These are phyloP conservation scores for Kluyveromyces aestuarii DNA, from an alignment of 805 yeast genomes.

Conservation along the genomic window DNA sequence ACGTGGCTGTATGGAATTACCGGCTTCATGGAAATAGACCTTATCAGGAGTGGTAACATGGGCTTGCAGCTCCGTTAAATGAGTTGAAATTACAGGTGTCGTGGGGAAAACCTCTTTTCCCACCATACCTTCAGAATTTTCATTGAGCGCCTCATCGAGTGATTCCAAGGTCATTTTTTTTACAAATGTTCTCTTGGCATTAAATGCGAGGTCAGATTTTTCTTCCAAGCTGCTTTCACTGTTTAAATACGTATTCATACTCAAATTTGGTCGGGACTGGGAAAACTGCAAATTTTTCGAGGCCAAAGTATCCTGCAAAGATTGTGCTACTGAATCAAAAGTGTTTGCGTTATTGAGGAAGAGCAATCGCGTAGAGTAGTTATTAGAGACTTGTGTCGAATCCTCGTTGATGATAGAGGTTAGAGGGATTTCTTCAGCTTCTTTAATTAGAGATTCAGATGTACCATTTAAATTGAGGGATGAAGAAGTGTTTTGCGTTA, in stretches of 20 bases:
- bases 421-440: neutral
- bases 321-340: neutral
- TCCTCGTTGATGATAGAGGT: slow-evolving; percentile 2
- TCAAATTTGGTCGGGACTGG: neutral
- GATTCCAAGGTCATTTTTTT: slow-evolving; percentile 1
- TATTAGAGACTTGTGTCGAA: neutral
- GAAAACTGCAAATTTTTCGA: neutral
- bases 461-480: neutral
- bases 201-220: neutral
- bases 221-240: neutral
- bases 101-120: slow-evolving; percentile 5
- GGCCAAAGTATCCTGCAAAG: neutral
- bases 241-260: neutral
- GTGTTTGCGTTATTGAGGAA: neutral
- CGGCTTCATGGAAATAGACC: slow-evolving; percentile 7
- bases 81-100: neutral
- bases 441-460: neutral
- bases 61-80: neutral
- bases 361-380: neutral
- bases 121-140: neutral
- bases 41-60: slow-evolving; percentile 3
- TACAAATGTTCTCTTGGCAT: neutral
- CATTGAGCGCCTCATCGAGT: neutral
- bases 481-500: neutral
- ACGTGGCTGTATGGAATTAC: slow-evolving; percentile 6